A percentile compares a stretch with the other conserved stretches of the same genome.
These are phyloP conservation scores for Trypanosoma avium DNA, from an alignment of 208 protist genomes.

Conservation along the genomic window DNA sequence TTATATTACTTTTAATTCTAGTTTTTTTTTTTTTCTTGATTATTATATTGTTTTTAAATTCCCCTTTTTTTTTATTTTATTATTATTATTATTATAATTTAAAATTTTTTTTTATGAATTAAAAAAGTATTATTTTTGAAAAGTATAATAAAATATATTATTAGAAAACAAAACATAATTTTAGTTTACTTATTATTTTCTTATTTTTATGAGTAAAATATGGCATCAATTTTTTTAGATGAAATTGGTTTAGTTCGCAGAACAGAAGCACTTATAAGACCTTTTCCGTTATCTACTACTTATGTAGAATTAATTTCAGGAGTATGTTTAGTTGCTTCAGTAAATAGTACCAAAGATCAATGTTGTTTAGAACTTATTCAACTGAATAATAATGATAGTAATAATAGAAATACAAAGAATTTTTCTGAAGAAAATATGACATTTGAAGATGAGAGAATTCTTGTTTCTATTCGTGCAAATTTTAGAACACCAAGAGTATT, in stretches of 20 bases:
- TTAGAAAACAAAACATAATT: too few relatives aligned
- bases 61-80: too few relatives aligned
- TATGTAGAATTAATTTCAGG: conserved; percentile 49
- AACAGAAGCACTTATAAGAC: not conserved
- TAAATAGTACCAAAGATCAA: conserved; percentile 39
- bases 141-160: too few relatives aligned
- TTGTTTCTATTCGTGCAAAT: conserved; percentile 25
- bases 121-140: too few relatives aligned
- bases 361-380: conserved; percentile 59
- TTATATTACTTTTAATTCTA: too few relatives aligned
- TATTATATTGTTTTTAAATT: too few relatives aligned
- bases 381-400: not conserved
- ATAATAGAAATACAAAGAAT: not conserved
- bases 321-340: conserved; percentile 61
- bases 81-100: too few relatives aligned
- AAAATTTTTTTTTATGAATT: too few relatives aligned
- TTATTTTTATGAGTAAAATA: too few relatives aligned
- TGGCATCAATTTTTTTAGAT: conserved; percentile 21
- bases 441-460: not conserved
- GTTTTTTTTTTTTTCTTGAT: too few relatives aligned
- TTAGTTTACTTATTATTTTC: too few relatives aligned
- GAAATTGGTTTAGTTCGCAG: conserved; percentile 11
- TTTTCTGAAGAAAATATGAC: conserved; percentile 5
- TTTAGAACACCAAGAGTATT: conserved; percentile 60
- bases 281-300: conserved; percentile 24